These are phyloP conservation scores for Saprolegnia parasitica DNA, from an alignment of 352 stramenopile genomes.

Conservation along the genomic window DNA sequence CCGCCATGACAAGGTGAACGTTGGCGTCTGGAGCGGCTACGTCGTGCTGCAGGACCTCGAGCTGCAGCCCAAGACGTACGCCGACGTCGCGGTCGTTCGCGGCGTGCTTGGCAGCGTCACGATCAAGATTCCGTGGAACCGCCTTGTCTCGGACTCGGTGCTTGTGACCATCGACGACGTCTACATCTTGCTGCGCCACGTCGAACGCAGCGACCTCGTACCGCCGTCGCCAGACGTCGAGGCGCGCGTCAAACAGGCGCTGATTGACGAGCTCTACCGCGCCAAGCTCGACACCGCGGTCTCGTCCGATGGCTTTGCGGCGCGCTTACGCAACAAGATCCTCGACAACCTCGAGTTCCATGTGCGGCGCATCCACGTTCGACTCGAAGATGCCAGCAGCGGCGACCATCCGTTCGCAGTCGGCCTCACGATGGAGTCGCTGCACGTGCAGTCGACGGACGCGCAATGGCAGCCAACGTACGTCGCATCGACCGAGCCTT, in stretches of 20 bases:
- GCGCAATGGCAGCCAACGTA: constrained; percentile 84
- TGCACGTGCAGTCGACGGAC: constrained; percentile 65
- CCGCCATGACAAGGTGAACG: constrained; percentile 84
- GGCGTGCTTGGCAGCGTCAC: constrained; percentile 80
- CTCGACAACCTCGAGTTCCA: constrained; percentile 87
- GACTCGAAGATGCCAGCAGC: constrained; percentile 65
- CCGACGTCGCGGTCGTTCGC: constrained; percentile 50
- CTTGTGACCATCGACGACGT: constrained; percentile 84
- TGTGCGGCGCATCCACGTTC: constrained; percentile 80
- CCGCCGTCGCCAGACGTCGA: constrained; percentile 48
- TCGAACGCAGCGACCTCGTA: constrained; percentile 37
- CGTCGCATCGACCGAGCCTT: constrained; percentile 75
- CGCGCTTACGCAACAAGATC: constrained; percentile 82
- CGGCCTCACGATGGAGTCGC: constrained; percentile 44
- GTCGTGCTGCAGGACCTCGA: constrained; percentile 78
- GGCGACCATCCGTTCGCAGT: constrained; percentile 79
- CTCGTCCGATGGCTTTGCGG: constrained; percentile 53
- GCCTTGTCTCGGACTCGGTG: constrained; percentile 81
- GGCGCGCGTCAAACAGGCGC: constrained; percentile 75
- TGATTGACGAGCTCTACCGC: constrained; percentile 79
- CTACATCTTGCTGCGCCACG: constrained; percentile 70
- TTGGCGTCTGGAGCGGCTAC: constrained; percentile 82
- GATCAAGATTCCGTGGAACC: constrained; percentile 88
- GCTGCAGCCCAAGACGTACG: constrained; percentile 71
- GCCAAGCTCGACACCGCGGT: constrained; percentile 40